Base-by-base conservation (phyloP, 345 rosid species). In the Dovyalis caffra region DNA sequence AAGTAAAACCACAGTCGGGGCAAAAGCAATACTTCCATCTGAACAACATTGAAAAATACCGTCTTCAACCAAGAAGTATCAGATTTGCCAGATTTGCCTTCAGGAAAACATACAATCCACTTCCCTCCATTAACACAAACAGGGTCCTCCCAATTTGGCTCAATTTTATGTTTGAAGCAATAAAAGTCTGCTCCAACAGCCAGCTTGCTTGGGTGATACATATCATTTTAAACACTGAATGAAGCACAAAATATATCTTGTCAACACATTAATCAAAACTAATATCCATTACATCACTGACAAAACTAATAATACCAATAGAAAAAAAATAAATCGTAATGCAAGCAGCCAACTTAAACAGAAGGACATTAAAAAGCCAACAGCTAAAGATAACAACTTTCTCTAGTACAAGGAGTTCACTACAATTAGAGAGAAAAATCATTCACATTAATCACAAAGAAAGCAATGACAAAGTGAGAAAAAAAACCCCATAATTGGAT, bases 111-210 rank as follows among this genome's bases (percentile, higher is more conserved):
- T 74, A 90, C 80, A 51, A 93, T 90, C 99, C 99, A 95, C 82
- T 88, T 95, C 64, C 99, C 98, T 64, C 99, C 99, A 45, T 93
- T 89, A 29, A 95, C 91, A 80, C 98, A 95, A 31, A 93, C 86
- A 58, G 98, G 99, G 76, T 93, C 98, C 85, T 95, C 98, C 98
- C 98, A 93, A 69, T 93, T 95, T 20, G 99, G 98, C 74, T 95
- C 93, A 23, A 93, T 91, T 12, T 88, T 87, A 79, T 88, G 5
- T 53, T 95, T 95, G 95, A 95, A 95, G 84, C 99, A 95, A 78
- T 93, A 83, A 16, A 93, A 88, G 70, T 90, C 97, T 21, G 94
- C 89, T 74, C 90, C 88, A 0, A 0, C 58, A 26, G 82, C 74
- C 80, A 95, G 84, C 81, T 89, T 93, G 79, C 97, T 87, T 12